phyloP scores from a whole-genome alignment of 768 basidiomycete species.

The Suillus variegatus region DNA sequence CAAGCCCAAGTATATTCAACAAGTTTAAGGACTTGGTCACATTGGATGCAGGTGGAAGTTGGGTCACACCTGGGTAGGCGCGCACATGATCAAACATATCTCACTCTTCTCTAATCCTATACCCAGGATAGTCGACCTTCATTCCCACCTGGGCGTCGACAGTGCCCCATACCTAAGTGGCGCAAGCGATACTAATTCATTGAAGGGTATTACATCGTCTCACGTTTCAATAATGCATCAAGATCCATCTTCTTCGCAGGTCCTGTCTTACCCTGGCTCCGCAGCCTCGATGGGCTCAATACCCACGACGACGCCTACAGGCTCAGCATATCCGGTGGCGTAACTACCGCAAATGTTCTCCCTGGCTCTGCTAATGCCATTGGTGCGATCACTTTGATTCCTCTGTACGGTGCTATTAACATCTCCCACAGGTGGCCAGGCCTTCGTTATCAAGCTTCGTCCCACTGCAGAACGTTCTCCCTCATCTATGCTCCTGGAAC shows the following conservation, averaged over 20 bases:
- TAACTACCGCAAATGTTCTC: constrained; percentile 81
- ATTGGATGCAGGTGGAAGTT: constrained; percentile 62
- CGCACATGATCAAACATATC: constrained; percentile 17
- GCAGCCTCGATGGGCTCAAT: constrained; percentile 83
- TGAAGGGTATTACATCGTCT: constrained; percentile 38
- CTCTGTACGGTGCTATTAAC: constrained; percentile 7
- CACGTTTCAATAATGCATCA: background rate
- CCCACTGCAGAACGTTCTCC: constrained; percentile 75
- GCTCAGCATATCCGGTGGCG: constrained; percentile 82
- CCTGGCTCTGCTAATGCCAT: constrained; percentile 79
- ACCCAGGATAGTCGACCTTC: constrained; percentile 58
- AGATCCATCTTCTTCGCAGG: constrained; percentile 27
- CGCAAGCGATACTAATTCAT: constrained; percentile 62
- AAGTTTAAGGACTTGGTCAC: constrained; percentile 47
- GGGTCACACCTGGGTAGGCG: constrained; percentile 69
- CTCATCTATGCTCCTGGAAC: constrained; percentile 82
- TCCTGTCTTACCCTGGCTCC: constrained; percentile 74
- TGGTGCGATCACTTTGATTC: constrained; percentile 43
- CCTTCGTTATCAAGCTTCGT: constrained; percentile 84
- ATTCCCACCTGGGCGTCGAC: constrained; percentile 79
- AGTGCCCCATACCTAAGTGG: constrained; percentile 57
- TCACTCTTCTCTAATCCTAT: constrained; percentile 20
- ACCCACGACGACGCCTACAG: constrained; percentile 79
- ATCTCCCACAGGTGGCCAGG: constrained; percentile 69
- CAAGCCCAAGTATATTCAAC: constrained; percentile 38